A percentile compares a stretch with the other conserved stretches of the same genome.
Conservation (phyloP, 306 rosid species). For the Casuarina equisetifolia region DNA sequence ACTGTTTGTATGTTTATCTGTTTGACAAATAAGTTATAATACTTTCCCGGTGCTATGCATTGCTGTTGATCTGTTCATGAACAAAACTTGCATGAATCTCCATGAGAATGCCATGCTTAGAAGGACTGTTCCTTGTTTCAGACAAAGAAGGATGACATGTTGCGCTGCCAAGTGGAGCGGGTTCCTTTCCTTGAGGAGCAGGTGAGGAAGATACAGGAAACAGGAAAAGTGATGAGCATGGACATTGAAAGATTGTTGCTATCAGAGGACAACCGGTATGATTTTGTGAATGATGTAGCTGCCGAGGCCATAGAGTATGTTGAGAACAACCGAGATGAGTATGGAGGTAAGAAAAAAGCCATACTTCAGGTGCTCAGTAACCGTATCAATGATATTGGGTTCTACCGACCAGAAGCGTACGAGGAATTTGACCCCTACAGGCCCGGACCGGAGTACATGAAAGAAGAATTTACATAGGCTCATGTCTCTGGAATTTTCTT, state of each 20-base stretch:
- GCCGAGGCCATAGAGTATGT: slow-evolving; percentile 81
- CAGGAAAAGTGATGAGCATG: slow-evolving; percentile 66
- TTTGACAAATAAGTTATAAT: too few species aligned
- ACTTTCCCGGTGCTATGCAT: background rate
- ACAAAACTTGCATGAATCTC: background rate
- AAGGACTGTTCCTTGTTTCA: slow-evolving; percentile 26
- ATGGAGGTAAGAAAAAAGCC: slow-evolving; percentile 87
- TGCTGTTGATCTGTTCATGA: background rate
- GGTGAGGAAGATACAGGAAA: slow-evolving; percentile 66
- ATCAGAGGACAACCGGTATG: slow-evolving; percentile 79
- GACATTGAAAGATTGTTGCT: slow-evolving; percentile 71
- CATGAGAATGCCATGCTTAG: background rate
- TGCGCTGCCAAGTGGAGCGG: slow-evolving; percentile 57
- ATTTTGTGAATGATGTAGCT: slow-evolving; percentile 85
- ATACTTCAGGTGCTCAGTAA: slow-evolving; percentile 84
- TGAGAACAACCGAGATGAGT: slow-evolving; percentile 73
- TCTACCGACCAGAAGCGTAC: slow-evolving; percentile 77
- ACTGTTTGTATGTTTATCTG: background rate
- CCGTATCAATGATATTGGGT: slow-evolving; percentile 76
- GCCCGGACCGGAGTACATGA: slow-evolving; percentile 71
- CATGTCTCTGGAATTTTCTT: background rate
- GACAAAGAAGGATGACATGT: slow-evolving; percentile 65
- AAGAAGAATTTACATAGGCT: slow-evolving; percentile 49
- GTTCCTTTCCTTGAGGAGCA: slow-evolving; percentile 93
- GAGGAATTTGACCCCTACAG: slow-evolving; percentile 70